A percentile compares a stretch with the other conserved stretches of the same genome.
Evolutionary conservation across 495 filamentous ascomycete species (phyloP).

Genomic region (Collariella sp.): DNA sequence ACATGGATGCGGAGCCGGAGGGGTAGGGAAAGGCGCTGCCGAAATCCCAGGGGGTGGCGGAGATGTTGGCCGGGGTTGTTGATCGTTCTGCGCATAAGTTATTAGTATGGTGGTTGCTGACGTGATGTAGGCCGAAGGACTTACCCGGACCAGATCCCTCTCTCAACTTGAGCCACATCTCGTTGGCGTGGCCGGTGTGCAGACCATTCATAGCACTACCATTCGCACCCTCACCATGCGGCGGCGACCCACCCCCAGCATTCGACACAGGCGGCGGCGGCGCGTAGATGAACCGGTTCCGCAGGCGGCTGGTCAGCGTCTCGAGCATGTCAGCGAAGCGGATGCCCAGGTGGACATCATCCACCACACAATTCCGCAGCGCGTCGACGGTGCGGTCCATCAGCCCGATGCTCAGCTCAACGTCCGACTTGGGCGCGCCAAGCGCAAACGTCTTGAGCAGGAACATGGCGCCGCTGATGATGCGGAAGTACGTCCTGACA

Average conservation of each 20-base stretch:
- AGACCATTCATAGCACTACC: slow-evolving; percentile 20
- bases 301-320: slow-evolving; percentile 63
- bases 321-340: slow-evolving; percentile 89
- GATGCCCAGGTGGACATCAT: slow-evolving; percentile 92
- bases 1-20: slow-evolving; percentile 36
- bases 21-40: slow-evolving; percentile 42
- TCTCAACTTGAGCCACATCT: slow-evolving; percentile 27
- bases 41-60: slow-evolving; percentile 48
- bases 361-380: slow-evolving; percentile 76
- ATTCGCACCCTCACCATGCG: slow-evolving; percentile 21
- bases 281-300: slow-evolving; percentile 62
- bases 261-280: slow-evolving; percentile 29
- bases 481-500: slow-evolving; percentile 88
- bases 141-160: slow-evolving; percentile 19
- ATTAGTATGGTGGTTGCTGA: not conserved
- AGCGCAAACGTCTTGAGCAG: slow-evolving; percentile 88
- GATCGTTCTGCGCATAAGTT: slow-evolving; percentile 30
- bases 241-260: slow-evolving; percentile 33
- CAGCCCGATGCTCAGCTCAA: slow-evolving; percentile 68
- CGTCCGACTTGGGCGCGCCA: slow-evolving; percentile 82
- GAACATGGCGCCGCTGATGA: slow-evolving; percentile 91
- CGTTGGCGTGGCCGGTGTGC: slow-evolving; percentile 12
- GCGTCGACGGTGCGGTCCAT: slow-evolving; percentile 75
- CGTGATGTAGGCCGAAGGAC: slow-evolving; percentile 3
- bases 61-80: slow-evolving; percentile 42